Evolutionary conservation across 768 basidiomycete species (phyloP).

Genomic region (Rhizopogon sp.): DNA sequence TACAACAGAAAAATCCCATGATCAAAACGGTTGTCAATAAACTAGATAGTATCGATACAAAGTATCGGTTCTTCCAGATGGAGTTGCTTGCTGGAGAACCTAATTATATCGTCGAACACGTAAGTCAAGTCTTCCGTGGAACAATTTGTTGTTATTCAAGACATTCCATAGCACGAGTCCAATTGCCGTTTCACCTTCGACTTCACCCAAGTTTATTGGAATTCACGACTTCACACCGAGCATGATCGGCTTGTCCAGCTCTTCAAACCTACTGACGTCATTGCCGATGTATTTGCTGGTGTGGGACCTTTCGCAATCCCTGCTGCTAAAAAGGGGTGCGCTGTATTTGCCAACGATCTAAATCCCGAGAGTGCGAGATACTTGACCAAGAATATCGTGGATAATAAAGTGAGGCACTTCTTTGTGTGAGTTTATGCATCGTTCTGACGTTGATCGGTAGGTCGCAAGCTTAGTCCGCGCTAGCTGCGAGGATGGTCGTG

Average conservation of each 20-base stretch:
- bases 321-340: constrained; percentile 86
- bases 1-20: constrained; percentile 72
- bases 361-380: constrained; percentile 87
- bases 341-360: constrained; percentile 88
- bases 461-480: constrained; percentile 66
- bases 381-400: constrained; percentile 61
- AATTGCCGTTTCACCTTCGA: constrained; percentile 89
- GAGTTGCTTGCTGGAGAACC: constrained; percentile 91
- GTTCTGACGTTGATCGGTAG: constrained; percentile 25
- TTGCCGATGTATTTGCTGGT: constrained; percentile 95
- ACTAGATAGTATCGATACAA: constrained; percentile 74
- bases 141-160: constrained; percentile 1
- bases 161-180: constrained; percentile 61
- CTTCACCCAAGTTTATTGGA: constrained; percentile 97
- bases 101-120: constrained; percentile 83
- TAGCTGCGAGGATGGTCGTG: constrained; percentile 79
- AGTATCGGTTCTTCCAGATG: constrained; percentile 95
- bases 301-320: constrained; percentile 96
- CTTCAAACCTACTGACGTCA: constrained; percentile 71
- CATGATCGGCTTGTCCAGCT: constrained; percentile 77
- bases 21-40: constrained; percentile 95
- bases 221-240: constrained; percentile 89
- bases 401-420: constrained; percentile 63
- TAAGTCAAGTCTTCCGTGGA: constrained; percentile 22
- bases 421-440: neutral